Base-by-base conservation (phyloP, 257 asterid genomes). In the Plantago ovata region DNA sequence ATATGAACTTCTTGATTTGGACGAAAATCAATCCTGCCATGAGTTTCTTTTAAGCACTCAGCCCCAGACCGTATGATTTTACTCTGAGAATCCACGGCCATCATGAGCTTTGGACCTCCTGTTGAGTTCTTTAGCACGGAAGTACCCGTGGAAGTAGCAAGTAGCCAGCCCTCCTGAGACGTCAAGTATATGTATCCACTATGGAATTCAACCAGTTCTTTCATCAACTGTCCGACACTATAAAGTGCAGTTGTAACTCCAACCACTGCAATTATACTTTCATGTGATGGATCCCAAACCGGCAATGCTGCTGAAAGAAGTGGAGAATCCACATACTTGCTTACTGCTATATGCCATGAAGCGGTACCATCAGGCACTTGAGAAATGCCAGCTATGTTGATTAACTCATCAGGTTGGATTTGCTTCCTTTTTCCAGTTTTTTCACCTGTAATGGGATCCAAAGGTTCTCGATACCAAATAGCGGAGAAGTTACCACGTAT, bases 281-380 rank as follows among this genome's bases (percentile, higher is more conserved):
- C 62, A 28, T 76, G 82, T 6, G 79, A 19, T 7, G 95, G 82
- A 41, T 79, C 91, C 94, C 96, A 79, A 16, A 90, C 98, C 0
- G 98, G 98, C 76, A 87, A 65, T 24, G 98, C 98, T 23, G 98
- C 98, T 1, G 96, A 75, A 56, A 90, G 98, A 53, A 90, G 67
- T 0, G 98, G 98, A 0, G 98, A 90, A 60, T 84, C 91, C 0
- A 94, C 65, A 32, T 75, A 84, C 65, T 84, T 90, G 84, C 97
- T 90, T 15, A 90, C 97, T 1, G 97, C 95, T 15, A 90, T 79
- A 44, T 90, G 97, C 97, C 97, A 90, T 11, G 97, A 65, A 1
- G 97, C 95, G 0, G 94, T 76, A 24, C 97, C 95, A 53, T 90
- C 95, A 11, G 97, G 97, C 9, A 90, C 87, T 60, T 90, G 96